Percentiles rank a stretch among this genome's conserved stretches.
Evolutionary conservation across 2,329 filamentous ascomycete genomes (phyloP).

Genomic region (Raffaelea albimanens): DNA sequence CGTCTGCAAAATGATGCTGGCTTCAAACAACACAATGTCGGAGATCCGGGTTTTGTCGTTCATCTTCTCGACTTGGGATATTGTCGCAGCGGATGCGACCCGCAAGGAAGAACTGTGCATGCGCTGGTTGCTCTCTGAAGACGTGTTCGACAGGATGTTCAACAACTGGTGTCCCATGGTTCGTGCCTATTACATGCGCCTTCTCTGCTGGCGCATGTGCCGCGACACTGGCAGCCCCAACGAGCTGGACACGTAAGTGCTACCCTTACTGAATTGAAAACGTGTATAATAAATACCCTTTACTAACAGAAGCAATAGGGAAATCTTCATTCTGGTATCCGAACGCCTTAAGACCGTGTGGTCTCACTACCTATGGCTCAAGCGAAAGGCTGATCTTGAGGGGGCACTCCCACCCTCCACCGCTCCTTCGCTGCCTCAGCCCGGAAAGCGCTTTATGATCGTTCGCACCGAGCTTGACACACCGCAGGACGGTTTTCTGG

Average conservation of each 20-base stretch:
- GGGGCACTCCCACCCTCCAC: slow-evolving; percentile 57
- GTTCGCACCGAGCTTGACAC: slow-evolving; percentile 63
- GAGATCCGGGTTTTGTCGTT: slow-evolving; percentile 80
- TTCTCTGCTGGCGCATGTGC: slow-evolving; percentile 83
- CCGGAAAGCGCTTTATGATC: slow-evolving; percentile 79
- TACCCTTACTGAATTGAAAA: not conserved
- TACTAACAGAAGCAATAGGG: slow-evolving; percentile 35
- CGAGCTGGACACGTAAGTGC: slow-evolving; percentile 56
- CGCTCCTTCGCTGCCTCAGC: slow-evolving; percentile 73
- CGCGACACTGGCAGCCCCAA: slow-evolving; percentile 60
- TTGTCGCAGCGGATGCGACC: slow-evolving; percentile 52
- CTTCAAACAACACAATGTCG: slow-evolving; percentile 80
- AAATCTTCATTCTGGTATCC: slow-evolving; percentile 59
- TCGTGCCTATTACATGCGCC: slow-evolving; percentile 80
- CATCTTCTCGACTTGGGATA: slow-evolving; percentile 71
- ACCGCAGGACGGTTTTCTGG: slow-evolving; percentile 33
- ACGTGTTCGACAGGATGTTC: slow-evolving; percentile 72
- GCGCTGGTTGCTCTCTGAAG: slow-evolving; percentile 64
- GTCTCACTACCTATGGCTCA: slow-evolving; percentile 70
- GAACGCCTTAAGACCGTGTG: slow-evolving; percentile 63
- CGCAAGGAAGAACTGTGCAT: slow-evolving; percentile 64
- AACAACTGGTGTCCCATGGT: slow-evolving; percentile 97
- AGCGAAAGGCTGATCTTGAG: slow-evolving; percentile 51
- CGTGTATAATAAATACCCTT: too few species aligned
- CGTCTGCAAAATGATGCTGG: slow-evolving; percentile 68